Conservation (phyloP, 2,329 filamentous ascomycete species). For the Dothideomycetidae sp. region DNA sequence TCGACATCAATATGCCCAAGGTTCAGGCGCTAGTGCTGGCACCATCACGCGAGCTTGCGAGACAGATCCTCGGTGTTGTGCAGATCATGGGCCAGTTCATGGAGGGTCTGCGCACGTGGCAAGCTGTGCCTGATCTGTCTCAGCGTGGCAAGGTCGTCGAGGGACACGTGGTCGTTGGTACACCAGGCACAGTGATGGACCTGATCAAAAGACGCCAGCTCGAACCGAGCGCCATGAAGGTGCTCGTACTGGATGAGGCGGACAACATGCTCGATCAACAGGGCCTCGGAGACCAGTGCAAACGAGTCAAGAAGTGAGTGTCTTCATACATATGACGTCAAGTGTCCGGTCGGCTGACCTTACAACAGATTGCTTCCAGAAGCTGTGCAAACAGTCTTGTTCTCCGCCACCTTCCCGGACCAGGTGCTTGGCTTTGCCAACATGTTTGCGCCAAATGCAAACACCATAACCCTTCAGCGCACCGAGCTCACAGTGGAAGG, state of each 20-base stretch:
- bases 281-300: constrained; percentile 87
- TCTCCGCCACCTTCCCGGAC: constrained; percentile 86
- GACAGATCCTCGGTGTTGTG: constrained; percentile 83
- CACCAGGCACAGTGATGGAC: constrained; percentile 84
- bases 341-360: background rate
- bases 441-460: constrained; percentile 72
- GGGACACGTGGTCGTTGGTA: constrained; percentile 76
- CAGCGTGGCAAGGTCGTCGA: constrained; percentile 54
- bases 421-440: constrained; percentile 73
- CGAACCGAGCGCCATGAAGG: constrained; percentile 55
- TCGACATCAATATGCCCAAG: constrained; percentile 56
- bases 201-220: constrained; percentile 65
- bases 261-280: constrained; percentile 98
- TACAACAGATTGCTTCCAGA: constrained; percentile 53
- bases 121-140: constrained; percentile 67
- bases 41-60: constrained; percentile 84
- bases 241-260: constrained; percentile 88
- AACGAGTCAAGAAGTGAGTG: constrained; percentile 68
- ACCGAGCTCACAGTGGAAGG: constrained; percentile 92
- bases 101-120: constrained; percentile 55
- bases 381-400: constrained; percentile 74
- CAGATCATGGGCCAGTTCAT: constrained; percentile 74
- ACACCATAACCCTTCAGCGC: constrained; percentile 71
- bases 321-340: too few species aligned
- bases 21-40: constrained; percentile 84